Base-by-base conservation (phyloP, 192 early-diverging fungal genomes). In the Rhizoclosmatium sp. region DNA sequence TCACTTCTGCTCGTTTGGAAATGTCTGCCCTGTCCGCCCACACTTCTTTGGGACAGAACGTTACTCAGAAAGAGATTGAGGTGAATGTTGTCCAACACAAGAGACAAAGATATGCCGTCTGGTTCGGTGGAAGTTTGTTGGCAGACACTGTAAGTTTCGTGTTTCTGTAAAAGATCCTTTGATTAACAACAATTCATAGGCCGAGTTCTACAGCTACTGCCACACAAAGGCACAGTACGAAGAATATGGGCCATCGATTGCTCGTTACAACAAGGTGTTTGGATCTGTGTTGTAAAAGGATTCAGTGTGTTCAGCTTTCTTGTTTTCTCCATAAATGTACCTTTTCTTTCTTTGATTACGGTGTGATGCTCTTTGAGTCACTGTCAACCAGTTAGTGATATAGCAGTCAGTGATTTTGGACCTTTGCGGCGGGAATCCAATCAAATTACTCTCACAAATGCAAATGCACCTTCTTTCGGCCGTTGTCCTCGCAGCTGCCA, bases 181-280 rank as follows among this genome's bases (percentile, higher is more conserved):
- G 75, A 75, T 73, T 39, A 44, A 39, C 42, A 4, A 39, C 46
- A 68, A 14, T 47, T 4, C 7, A 56, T 73, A 94, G 94, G 86
- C 90, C 58, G 95, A 97, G 81, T 99, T 99, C 86, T 89, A 93
- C 82, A 89, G 87, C 65, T 96, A 92, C 85, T 97, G 95, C 83
- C 97, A 99, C 85, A 95, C 96, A 64, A 99, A 99, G 89, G 94
- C 93, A 65, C 96, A 99, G 80, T 99, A 99, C 80, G 97, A 99
- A 74, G 97, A 99, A 85, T 91, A 96, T 78, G 97, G 97, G 21
- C 97, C 97, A 10, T 93, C 94, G 74, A 96, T 97, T 86, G 92
- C 91, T 68, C 90, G 97, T 68, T 95, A 96, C 88, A 98, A 98
- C 89, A 92, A 93, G 74, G 93, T 96, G 14, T 96, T 97, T 85